Base-by-base conservation (phyloP, 2,329 filamentous ascomycete genomes). In the Biscogniauxia marginata region DNA sequence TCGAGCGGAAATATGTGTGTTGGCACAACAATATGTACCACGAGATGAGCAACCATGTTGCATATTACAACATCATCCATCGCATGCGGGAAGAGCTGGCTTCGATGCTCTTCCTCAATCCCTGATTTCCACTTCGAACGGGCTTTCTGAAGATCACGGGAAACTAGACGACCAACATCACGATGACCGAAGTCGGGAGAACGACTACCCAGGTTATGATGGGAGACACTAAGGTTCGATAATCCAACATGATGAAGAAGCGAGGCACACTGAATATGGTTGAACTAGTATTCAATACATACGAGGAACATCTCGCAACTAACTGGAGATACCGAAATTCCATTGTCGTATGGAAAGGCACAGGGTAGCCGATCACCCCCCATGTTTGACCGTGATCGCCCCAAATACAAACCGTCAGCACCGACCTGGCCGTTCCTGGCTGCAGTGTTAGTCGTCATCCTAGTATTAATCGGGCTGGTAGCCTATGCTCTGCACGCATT, bases 321-420 rank as follows among this genome's bases (percentile, higher is more conserved):
- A 34, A 39, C 51, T 60, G 55, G 39, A 57, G 57, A 52, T 7
- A 46, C 44, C 5, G 18, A 46, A 11, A 4, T 46, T 22, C 3
- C 18, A 7, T 46, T 11, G 44, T 4, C 44, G 18, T 46, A 13
- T 46, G 44, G 18, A 46, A 16, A 21, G 44, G 20, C 1, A n/a
- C 48, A 16, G 48, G 24, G 50, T 54, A 18, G 49, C 56, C 13
- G 57, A 20, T 21, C 49, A 21, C 50, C 50, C 7, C 50, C 50
- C 7, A 39, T 46, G 20, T 34, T 56, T 25, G 55, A 58, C 34
- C 57, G 53, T 20, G 53, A 61, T 30, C 49, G 52, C 30, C 63
- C 61, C 21, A 63, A 65, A 43, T 64, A 65, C 49, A 63, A 61
- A 23, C 63, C 63, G 6, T 63, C 57, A 7, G 60, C 61, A 4